Evolutionary conservation across 306 rosid species (phyloP).

Genomic region (Sicyos edulis): DNA sequence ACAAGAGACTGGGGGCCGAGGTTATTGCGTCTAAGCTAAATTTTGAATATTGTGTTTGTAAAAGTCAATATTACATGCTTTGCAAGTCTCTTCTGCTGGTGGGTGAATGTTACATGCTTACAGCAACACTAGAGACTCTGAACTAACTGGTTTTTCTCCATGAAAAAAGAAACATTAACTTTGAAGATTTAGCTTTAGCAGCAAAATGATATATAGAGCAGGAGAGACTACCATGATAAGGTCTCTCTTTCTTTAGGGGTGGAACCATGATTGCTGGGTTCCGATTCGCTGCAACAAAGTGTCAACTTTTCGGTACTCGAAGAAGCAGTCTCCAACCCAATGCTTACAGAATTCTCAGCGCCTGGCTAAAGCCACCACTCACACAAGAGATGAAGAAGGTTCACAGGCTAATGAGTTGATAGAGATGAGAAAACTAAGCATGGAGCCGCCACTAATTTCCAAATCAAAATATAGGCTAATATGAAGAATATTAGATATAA

Average conservation of each 20-base stretch:
- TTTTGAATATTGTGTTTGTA: not conserved
- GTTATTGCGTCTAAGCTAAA: not conserved
- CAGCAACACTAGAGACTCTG: not conserved
- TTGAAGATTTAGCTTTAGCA: no score
- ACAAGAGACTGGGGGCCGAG: no score
- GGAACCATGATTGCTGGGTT: constrained; percentile 62
- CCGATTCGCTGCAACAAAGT: constrained; percentile 41
- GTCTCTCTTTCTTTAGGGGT: constrained; percentile 31
- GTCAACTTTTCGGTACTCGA: constrained; percentile 44
- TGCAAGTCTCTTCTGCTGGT: not conserved
- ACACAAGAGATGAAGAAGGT: constrained; percentile 9
- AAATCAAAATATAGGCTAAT: not conserved
- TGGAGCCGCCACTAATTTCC: not conserved
- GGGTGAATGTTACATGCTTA: not conserved
- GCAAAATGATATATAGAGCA: not conserved
- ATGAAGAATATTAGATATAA: not conserved
- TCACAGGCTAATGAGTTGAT: constrained; percentile 2
- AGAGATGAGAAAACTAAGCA: not conserved
- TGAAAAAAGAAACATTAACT: not conserved
- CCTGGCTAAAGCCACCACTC: constrained; percentile 12
- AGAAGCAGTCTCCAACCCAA: constrained; percentile 40
- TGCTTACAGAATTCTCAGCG: constrained; percentile 41
- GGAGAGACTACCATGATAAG: constrained; percentile 13
- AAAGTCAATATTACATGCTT: not conserved
- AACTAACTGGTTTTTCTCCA: not conserved